Base-by-base conservation (phyloP, 129 eudicot species). In the Gnaphalium uliginosum region DNA sequence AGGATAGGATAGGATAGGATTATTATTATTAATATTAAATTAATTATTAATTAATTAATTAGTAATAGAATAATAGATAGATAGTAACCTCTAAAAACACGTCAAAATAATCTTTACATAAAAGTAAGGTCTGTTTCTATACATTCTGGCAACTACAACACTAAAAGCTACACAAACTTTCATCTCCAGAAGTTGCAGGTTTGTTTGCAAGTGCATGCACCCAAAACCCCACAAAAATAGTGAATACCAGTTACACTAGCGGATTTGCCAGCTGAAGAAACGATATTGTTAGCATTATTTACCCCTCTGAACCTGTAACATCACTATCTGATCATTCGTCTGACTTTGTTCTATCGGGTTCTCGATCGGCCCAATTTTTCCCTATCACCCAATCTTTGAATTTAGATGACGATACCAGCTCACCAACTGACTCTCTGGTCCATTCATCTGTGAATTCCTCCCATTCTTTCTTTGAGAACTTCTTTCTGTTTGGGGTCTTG, bases 381-480 rank as follows among this genome's bases (percentile, higher is more conserved):
- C 2, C 2, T 27, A 92, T 70, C 25, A 92, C 66, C 98, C 98
- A 92, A n/a, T 89, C 90, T 10, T 89, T 79, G 83, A 92, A 92
- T 65, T 92, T 92, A 1, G 98, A 96, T 24, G 92, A 78, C 24
- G 96, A 83, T 18, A 92, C 87, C 90, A 81, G 69, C 71, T 85
- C 94, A 4, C 85, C 83, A 67, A 92, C 80, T 4, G 98, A 91
- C 69, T 88, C 81, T 70, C 87, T 79, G 1, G 98, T 92, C 1
- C 90, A 87, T 76, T 86, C 88, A 76, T 83, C 86, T 10, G 98
- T 89, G 75, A 92, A 92, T 24, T 82, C 88, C 66, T 84, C 88
- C 98, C 98, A 92, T 74, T 89, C 95, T 78, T 75, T 84, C 77
- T 82, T 68, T 4, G 96, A 78, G 56, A 82, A 91, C 81, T 74